Evolutionary conservation across 768 basidiomycete species (phyloP), one percentile per base, ranked within the genome.

Genomic region (Cystofilobasidium capitatum): DNA sequence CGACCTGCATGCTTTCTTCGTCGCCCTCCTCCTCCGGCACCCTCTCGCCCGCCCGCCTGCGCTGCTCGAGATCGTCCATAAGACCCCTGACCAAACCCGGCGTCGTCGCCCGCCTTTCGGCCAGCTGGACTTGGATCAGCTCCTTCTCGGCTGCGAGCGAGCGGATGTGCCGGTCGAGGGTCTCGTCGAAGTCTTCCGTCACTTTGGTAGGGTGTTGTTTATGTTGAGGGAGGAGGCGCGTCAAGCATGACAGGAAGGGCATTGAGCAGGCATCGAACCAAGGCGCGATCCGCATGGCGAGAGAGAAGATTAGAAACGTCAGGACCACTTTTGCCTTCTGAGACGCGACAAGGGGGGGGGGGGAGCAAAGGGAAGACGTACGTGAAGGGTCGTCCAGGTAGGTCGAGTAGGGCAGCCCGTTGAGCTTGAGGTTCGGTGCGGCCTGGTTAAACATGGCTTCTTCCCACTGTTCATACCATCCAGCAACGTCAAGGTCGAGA

Each of bases 161-260:
- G 22, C 68, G 68, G 31, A 69, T 64, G 44, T 54, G 57, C 5
- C 68, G 62, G 49, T 69, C 68, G 2, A 69, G 68, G 4, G 62
- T 17, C 44, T 69, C 68, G 47, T 69, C 68, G 33, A 69, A 69
- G 4, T 47, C 45, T 33, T 69, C 68, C 26, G 63, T 69, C 9
- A 45, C 68, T 69, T 26, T 12, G 51, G n/a, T n/a, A 24, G 12
- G 65, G 22, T 5, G 5, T 33, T 13, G 17, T 8, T n/a, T 24
- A 24, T 0, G 10, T 45, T 24, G 42, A 22, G 24, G 45, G 17
- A 31, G n/a, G 36, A 22, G 51, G 42, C 10, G 26, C 16, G 65
- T 12, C 26, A 22, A 7, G 29, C 13, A 42, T 6, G 17, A 5
- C 31, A 31, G 55, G 39, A 33, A 3, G 39, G 17, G 42, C 26